Percentiles rank a stretch among this genome's conserved stretches.
These are phyloP conservation scores for Ophiostoma quercus DNA, from an alignment of 2,329 filamentous ascomycete genomes.

Conservation along the genomic window DNA sequence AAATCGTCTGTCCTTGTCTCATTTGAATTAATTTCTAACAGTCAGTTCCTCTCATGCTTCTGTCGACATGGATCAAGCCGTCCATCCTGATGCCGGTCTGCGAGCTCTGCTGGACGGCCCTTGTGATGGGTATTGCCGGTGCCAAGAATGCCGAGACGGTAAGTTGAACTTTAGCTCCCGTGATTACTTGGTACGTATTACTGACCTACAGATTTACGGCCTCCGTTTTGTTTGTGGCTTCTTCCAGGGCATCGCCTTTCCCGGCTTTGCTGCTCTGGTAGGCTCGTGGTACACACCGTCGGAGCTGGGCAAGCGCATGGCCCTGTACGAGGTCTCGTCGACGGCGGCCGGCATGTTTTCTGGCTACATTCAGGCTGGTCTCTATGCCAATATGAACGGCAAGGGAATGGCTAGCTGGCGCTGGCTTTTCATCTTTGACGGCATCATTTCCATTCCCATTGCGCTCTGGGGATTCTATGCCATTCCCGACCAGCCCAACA, in stretches of 20 bases:
- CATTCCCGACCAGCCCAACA: constrained; percentile 1
- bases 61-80: constrained; percentile 1
- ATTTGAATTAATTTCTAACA: background rate
- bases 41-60: background rate
- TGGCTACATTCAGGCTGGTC: background rate
- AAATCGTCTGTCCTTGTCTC: background rate
- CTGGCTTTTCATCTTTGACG: background rate
- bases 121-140: background rate
- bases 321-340: background rate
- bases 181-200: background rate
- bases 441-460: background rate
- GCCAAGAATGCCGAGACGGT: background rate
- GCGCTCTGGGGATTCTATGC: background rate
- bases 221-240: background rate
- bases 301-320: constrained; percentile 3
- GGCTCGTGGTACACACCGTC: background rate
- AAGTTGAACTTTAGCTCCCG: background rate
- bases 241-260: background rate
- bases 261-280: background rate
- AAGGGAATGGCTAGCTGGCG: background rate
- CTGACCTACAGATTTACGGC: background rate
- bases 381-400: background rate
- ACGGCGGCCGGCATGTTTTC: constrained; percentile 2
- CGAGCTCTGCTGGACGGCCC: background rate
- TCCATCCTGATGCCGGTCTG: background rate